Base-by-base conservation (phyloP, 2,329 filamentous ascomycete genomes). In the Paecilomyces niveus region DNA sequence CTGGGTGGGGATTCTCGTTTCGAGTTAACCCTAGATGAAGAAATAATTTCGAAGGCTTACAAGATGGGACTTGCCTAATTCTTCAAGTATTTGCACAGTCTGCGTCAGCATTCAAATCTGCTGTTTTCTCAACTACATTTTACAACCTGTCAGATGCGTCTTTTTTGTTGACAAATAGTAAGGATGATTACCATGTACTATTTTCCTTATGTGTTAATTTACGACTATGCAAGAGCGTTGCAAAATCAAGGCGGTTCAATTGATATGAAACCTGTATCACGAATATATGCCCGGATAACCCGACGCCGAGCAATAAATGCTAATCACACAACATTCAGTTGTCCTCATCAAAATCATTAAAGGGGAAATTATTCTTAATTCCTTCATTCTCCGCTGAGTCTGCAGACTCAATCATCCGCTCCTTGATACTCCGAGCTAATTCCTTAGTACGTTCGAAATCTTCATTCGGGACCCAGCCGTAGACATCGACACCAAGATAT, bases 401-500 rank as follows among this genome's bases (percentile, higher is more conserved):
- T 18, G 60, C 60, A n/a, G 54, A 60, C 54, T 66, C 57, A 35
- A 69, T 60, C 59, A 64, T 63, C 45, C 57, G 55, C 3, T 52
- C 54, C 53, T 69, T 67, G 0, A 67, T 61, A 7, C 62, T 53
- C 31, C 52, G 10, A 8, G 58, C 65, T 13, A 51, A 33, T 61
- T 39, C 50, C 53, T 57, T 64, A 26, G 62, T 61, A 57, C 58
- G 59, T 6, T 67, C 58, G 55, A 66, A 70, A 33, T 63, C 53
- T 15, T 64, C 57, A 55, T 59, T 61, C n/a, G 64, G 57, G 0
- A 65, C 61, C 68, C 66, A 70, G 8, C 65, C 67, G 9, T 68
- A 58, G 22, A 60, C 11, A 50, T 63, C 61, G 22, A 68, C 54
- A 2, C 62, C 66, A 45, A 70, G 49, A 53, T 18, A 52, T 32